Base-by-base conservation (phyloP, 139 green algal species). In the Ettlia oleoabundans region DNA sequence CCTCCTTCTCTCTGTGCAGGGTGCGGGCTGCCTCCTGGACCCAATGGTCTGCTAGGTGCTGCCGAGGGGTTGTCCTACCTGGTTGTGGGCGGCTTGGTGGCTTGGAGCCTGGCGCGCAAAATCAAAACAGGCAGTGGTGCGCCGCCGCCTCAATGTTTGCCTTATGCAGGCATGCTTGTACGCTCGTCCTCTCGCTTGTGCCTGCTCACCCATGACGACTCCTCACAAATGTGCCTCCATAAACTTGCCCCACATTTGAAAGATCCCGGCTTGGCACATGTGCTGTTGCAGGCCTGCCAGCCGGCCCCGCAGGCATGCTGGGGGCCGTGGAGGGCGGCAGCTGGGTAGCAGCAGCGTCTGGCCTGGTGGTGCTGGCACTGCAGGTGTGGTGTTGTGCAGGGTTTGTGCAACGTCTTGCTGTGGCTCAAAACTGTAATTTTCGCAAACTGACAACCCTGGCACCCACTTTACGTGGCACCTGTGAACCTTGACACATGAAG, bases 21-120 rank as follows among this genome's bases (percentile, higher is more conserved):
- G n/a, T 94, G 90, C 77, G 92, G 91, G 30, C 86, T 95, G 55
- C 92, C 91, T 19, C 91, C 92, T 2, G 92, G 92, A 19, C 92
- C 92, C 21, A 72, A 79, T n/a, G 92, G 91, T 21, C 40, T 82
- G 37, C 71, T 95, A 33, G 92, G 92, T 35, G 91, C 86, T 1
- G 66, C 86, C n/a, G 92, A 95, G 82, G 92, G 92, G 51, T 41
- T 95, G 21, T 68, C 38, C 22, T 95, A 94, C 80, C 85, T 94
- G 13, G 74, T 64, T 0, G 82, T 95, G 9, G 81, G 81, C 22
- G 88, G 76, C 41, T 22, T 94, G 3, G 79, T 86, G 24, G 41
- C 71, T 4, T 89, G 84, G 87, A 84, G 69, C 58, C n/a, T 88
- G 8, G 18, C 41, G 33, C 41, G 47, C 58, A 82, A 75, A 71